Evolutionary conservation across 1,284 basidiomycete genomes (phyloP).

Genomic region (Kwoniella shivajii): DNA sequence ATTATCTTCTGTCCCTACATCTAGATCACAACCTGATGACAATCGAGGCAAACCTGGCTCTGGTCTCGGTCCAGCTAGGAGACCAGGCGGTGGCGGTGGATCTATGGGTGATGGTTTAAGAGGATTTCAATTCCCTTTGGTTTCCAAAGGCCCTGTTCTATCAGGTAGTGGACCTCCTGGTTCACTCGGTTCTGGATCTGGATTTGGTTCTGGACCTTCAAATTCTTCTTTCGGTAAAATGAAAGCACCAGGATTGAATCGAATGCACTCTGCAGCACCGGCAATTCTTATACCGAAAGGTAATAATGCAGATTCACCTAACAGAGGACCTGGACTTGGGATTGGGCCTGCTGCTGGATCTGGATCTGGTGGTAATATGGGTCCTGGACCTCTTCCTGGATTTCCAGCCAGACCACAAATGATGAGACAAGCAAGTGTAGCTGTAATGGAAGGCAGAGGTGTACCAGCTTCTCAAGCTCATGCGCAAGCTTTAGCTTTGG

Average conservation of each 20-base stretch:
- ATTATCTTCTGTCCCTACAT: constrained; percentile 34
- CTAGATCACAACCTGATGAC: constrained; percentile 24
- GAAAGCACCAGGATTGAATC: constrained; percentile 21
- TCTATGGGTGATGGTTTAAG: constrained; percentile 42
- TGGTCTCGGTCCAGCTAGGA: constrained; percentile 12
- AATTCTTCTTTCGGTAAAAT: not conserved
- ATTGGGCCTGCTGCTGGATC: too few relatives aligned
- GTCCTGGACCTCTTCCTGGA: not conserved
- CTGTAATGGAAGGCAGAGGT: constrained; percentile 51
- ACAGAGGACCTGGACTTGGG: too few relatives aligned
- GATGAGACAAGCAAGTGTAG: constrained; percentile 52
- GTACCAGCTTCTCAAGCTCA: constrained; percentile 36
- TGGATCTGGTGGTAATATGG: too few relatives aligned
- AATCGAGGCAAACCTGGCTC: constrained; percentile 15
- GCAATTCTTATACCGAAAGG: constrained; percentile 1
- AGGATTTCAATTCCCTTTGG: constrained; percentile 50
- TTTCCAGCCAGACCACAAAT: constrained; percentile 38
- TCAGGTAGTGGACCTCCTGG: too few relatives aligned
- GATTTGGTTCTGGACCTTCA: not conserved
- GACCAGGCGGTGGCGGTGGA: constrained; percentile 36
- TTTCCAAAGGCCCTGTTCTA: constrained; percentile 23
- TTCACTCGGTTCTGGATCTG: constrained; percentile 5
- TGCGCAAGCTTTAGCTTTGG: constrained; percentile 31
- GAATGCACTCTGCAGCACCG: constrained; percentile 36
- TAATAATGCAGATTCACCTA: constrained; percentile 14